A percentile compares a stretch with the other conserved stretches of the same genome.
These are phyloP conservation scores for Boletus subcaerulescens DNA, from an alignment of 768 basidiomycete genomes.

Conservation along the genomic window DNA sequence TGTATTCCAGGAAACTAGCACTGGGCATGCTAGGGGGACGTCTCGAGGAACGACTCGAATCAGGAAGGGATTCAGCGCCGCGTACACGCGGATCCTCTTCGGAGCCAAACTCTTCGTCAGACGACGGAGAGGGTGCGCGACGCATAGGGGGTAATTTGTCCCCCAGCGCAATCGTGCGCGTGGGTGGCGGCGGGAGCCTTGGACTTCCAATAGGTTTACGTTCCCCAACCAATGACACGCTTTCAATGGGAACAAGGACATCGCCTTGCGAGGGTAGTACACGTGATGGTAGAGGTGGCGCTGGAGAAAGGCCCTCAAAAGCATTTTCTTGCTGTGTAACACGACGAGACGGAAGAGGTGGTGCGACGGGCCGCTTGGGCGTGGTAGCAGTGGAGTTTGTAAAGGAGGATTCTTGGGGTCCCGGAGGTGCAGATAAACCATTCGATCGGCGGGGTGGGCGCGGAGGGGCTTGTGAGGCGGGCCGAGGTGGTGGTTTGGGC, in stretches of 20 bases:
- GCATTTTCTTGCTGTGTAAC: constrained; percentile 6
- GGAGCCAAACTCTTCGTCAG: constrained; percentile 56
- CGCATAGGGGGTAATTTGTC: constrained; percentile 68
- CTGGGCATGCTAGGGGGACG: constrained; percentile 37
- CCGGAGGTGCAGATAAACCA: background rate
- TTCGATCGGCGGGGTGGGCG: constrained; percentile 19
- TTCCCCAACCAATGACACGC: constrained; percentile 18
- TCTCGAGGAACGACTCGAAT: constrained; percentile 66
- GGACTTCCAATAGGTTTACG: constrained; percentile 28
- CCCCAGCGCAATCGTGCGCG: constrained; percentile 64
- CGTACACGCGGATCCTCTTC: constrained; percentile 54
- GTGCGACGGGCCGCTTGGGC: constrained; percentile 22
- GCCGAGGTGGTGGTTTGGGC: constrained; percentile 24
- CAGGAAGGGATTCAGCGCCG: constrained; percentile 57
- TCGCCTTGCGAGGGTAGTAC: constrained; percentile 4
- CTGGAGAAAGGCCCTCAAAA: constrained; percentile 3
- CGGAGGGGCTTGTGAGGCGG: constrained; percentile 14
- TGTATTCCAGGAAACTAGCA: constrained; percentile 39
- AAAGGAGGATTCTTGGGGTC: background rate
- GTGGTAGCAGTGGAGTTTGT: constrained; percentile 3
- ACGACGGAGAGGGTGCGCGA: constrained; percentile 38
- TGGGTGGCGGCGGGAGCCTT: constrained; percentile 69
- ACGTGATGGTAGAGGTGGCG: constrained; percentile 39
- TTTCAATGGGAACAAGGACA: constrained; percentile 12
- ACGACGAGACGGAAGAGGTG: constrained; percentile 43